Evolutionary conservation across 2,329 filamentous ascomycete genomes (phyloP).

Genomic region (Teratosphaeria nubilosa): DNA sequence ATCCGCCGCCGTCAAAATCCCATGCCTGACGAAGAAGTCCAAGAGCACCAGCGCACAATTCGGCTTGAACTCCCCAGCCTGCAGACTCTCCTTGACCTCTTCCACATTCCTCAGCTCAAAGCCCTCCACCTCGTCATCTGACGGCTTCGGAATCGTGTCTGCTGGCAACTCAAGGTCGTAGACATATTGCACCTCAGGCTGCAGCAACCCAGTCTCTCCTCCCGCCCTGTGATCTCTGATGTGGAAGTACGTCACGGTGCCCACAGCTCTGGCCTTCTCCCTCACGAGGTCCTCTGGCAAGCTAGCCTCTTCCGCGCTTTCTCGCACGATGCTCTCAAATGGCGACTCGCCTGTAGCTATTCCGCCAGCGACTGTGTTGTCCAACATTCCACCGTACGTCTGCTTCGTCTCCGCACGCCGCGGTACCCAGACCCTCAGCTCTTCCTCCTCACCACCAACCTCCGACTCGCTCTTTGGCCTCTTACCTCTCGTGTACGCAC

Average conservation of each 20-base stretch:
- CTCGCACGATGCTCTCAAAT: constrained; percentile 72
- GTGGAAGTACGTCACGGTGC: constrained; percentile 76
- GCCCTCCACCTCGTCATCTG: constrained; percentile 79
- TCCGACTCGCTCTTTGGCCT: constrained; percentile 21
- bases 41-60: constrained; percentile 79
- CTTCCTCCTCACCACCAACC: constrained; percentile 34
- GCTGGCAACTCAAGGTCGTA: constrained; percentile 74
- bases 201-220: constrained; percentile 70
- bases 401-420: constrained; percentile 65
- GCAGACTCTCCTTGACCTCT: constrained; percentile 62
- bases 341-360: constrained; percentile 72
- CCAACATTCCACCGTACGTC: constrained; percentile 83
- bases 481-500: constrained; percentile 49
- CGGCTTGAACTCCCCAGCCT: constrained; percentile 72
- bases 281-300: constrained; percentile 62
- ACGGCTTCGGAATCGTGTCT: constrained; percentile 60
- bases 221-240: constrained; percentile 65
- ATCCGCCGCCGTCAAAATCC: constrained; percentile 72
- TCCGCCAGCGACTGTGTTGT: constrained; percentile 86
- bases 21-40: constrained; percentile 83
- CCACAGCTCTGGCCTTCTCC: constrained; percentile 46
- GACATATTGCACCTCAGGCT: constrained; percentile 84
- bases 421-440: constrained; percentile 76
- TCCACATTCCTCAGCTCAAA: constrained; percentile 70
- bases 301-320: constrained; percentile 81